Evolutionary conservation across 1,284 basidiomycete genomes (phyloP), one percentile per base, ranked within the genome.

Genomic region (Agroathelia rolfsii): DNA sequence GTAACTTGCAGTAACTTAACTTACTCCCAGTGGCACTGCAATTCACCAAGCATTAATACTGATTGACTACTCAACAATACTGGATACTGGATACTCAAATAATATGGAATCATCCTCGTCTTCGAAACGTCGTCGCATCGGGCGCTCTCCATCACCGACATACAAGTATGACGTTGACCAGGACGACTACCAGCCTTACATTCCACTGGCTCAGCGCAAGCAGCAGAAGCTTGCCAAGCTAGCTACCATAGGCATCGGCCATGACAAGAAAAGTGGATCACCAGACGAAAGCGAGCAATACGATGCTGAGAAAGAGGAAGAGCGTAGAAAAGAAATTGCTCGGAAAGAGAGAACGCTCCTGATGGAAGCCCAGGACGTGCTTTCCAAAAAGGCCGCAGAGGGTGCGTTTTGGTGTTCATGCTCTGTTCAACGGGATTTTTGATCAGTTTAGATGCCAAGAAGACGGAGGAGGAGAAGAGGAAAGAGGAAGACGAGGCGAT

Each of bases 331-430:
- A 39, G 85, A 93, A 49, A 77, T 72, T 53, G 72, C 76, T 14
- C 62, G 89, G 38, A 81, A 76, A 51, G 84, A 90, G 53, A 63
- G 87, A 43, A 94, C 90, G 0, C 58, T 96, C 34, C 59, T 96
- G 33, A 61, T 90, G 48, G 87, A 93, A 50, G 92, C 92, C 0
- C 89, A 94, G 56, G 89, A 95, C 51, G 90, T 96, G 15, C 88
- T 93, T 52, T 69, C 69, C 20, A 66, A 67, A 49, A 87, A 79
- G 55, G 86, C 82, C 8, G 66, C 66, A 32, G 84, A 92, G 62
- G 85, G 89, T 89, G 37, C 19, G 67, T 58, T 13, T 15, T 30
- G 24, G 10, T 11, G 28, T 15, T 18, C 24, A 2, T 22, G 19
- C 6, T 21, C 21, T 20, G 27, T 24, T 26, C 18, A 33, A 24